These are phyloP conservation scores for Neurospora sp. DNA, from an alignment of 495 filamentous ascomycete species.

Conservation along the genomic window DNA sequence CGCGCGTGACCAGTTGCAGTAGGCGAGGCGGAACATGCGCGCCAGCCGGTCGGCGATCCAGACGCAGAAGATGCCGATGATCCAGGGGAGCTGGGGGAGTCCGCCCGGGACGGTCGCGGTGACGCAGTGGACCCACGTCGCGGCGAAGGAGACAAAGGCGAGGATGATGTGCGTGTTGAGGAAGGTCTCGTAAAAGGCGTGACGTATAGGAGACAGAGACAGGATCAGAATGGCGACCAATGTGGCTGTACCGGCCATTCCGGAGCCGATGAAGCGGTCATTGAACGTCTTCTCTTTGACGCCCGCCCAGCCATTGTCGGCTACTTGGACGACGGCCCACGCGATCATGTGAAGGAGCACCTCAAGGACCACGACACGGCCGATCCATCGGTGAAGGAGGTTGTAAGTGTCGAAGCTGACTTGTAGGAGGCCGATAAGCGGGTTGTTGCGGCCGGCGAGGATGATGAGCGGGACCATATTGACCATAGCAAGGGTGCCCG, in stretches of 20 bases:
- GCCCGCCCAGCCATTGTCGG: slow-evolving; percentile 53
- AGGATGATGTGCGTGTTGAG: slow-evolving; percentile 70
- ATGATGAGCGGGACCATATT: slow-evolving; percentile 91
- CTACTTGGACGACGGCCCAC: slow-evolving; percentile 62
- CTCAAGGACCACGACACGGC: slow-evolving; percentile 74
- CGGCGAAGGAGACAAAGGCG: slow-evolving; percentile 49
- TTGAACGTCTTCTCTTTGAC: slow-evolving; percentile 37
- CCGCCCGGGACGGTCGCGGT: slow-evolving; percentile 33
- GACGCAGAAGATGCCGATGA: slow-evolving; percentile 56
- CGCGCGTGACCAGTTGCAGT: slow-evolving; percentile 50
- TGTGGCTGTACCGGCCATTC: slow-evolving; percentile 41
- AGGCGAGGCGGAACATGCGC: slow-evolving; percentile 58
- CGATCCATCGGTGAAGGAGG: slow-evolving; percentile 89
- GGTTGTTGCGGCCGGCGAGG: slow-evolving; percentile 86
- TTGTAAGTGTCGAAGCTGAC: slow-evolving; percentile 98
- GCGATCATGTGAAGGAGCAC: slow-evolving; percentile 62
- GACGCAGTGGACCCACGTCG: slow-evolving; percentile 60
- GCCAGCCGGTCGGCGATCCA: slow-evolving; percentile 70
- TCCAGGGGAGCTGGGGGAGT: slow-evolving; percentile 53
- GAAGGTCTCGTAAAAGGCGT: slow-evolving; percentile 96
- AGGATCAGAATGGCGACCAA: slow-evolving; percentile 49
- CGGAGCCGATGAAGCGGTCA: slow-evolving; percentile 48
- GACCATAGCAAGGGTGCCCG: slow-evolving; percentile 69
- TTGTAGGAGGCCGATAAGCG: slow-evolving; percentile 68
- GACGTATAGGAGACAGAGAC: slow-evolving; percentile 67